Evolutionary conservation across 2,329 filamentous ascomycete genomes (phyloP), one percentile per base, ranked within the genome.

Genomic region (Monosporascus sp.): DNA sequence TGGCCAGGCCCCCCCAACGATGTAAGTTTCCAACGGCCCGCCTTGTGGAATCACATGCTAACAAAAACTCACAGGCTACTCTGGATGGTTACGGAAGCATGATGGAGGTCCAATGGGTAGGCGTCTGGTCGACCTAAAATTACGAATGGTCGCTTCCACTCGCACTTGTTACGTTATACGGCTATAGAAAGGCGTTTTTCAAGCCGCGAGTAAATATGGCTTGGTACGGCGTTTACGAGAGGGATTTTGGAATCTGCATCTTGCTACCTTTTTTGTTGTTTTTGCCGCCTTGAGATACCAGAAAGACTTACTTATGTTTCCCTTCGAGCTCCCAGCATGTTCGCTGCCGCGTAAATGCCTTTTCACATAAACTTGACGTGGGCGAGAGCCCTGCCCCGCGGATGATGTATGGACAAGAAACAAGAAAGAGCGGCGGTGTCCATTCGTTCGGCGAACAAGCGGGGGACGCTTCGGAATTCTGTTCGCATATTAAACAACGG

Each of bases 1-100:
- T 78, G 75, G 79, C 64, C 65, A n/a, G 65, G 64, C 44, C 22
- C 56, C 3, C 65, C 65, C 28, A 67, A 65, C 52, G 55, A 35
- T 41, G 60, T 66, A 59, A 63, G 64, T 63, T 46, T 3, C n/a
- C 31, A 18, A n/a, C 20, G 24, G 5, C 31, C 31, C 11, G 11
- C 31, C 31, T 5, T 5, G 31, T 24, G 28, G n/a, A 37, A 28
- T 20, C 38, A 11, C 47, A 41, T 48, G 31, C 59, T 65, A 54
- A 65, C 48, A 18, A 18, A 7, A 2, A 17, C 45, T 38, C 18
- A 50, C 31, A 64, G 60, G 51, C 52, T 47, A 69, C 67, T 31
- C 47, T 60, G 24, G 63, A 62, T 46, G 65, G 65, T 50, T 66
- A 64, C 45, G 65, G 64, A 22, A 60, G 61, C 31, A 68, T 68